These are phyloP conservation scores for Lanmaoa rubissima DNA, from an alignment of 768 basidiomycete species.

Conservation along the genomic window DNA sequence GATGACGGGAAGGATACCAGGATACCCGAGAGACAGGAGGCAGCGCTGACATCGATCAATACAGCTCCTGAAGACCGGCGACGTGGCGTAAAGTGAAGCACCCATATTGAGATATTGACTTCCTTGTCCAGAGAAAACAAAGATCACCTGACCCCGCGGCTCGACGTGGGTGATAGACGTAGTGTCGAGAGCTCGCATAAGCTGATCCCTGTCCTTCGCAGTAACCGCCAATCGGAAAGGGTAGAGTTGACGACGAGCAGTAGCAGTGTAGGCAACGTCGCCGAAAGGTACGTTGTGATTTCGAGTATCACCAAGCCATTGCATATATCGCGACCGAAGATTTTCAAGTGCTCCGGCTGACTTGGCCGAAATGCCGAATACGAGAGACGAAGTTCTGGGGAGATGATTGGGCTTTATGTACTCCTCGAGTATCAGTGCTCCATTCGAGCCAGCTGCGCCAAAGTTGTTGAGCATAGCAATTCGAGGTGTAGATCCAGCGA, in stretches of 20 bases:
- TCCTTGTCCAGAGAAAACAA: conserved; percentile 77
- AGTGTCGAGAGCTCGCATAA: conserved; percentile 43
- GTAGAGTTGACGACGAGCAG: conserved; percentile 61
- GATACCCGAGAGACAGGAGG: conserved; percentile 48
- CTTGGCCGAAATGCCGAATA: conserved; percentile 66
- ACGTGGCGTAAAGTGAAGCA: conserved; percentile 47
- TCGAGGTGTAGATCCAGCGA: conserved; percentile 37
- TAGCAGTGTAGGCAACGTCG: conserved; percentile 67
- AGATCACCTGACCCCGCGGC: conserved; percentile 42
- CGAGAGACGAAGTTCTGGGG: conserved; percentile 25
- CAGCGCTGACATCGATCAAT: conserved; percentile 60
- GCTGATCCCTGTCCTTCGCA: conserved; percentile 43
- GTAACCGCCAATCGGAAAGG: conserved; percentile 50
- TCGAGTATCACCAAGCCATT: conserved; percentile 42
- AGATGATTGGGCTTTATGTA: conserved; percentile 20
- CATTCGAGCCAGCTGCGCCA: conserved; percentile 72
- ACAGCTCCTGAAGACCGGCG: conserved; percentile 44
- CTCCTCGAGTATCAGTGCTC: conserved; percentile 61
- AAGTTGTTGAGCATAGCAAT: conserved; percentile 71
- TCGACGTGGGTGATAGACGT: conserved; percentile 35
- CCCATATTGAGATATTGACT: conserved; percentile 70
- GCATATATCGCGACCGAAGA: conserved; percentile 46
- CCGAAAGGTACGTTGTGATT: conserved; percentile 30
- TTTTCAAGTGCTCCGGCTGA: conserved; percentile 44
- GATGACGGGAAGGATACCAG: conserved; percentile 49